Evolutionary conservation across 768 basidiomycete species (phyloP).

Genomic region (Candolleomyces eurysporus): DNA sequence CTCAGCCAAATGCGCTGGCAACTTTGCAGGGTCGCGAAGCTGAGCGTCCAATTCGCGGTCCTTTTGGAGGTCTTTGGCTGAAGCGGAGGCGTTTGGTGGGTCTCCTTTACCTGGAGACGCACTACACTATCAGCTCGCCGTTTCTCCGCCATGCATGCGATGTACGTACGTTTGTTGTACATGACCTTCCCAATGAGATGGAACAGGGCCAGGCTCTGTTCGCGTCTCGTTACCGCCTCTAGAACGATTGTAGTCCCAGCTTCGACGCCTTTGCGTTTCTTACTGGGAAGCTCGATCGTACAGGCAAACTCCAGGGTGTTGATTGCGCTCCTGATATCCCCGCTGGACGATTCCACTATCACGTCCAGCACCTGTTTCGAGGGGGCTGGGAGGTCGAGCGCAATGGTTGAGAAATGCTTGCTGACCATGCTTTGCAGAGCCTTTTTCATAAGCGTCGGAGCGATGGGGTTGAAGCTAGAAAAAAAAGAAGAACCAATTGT

Average conservation of each 20-base stretch:
- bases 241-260: slow-evolving; percentile 40
- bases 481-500: neutral
- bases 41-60: slow-evolving; percentile 56
- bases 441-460: slow-evolving; percentile 78
- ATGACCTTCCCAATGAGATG: slow-evolving; percentile 91
- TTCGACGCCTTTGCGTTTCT: slow-evolving; percentile 23
- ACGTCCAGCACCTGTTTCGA: slow-evolving; percentile 70
- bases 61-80: slow-evolving; percentile 60
- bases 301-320: slow-evolving; percentile 92
- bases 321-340: slow-evolving; percentile 91
- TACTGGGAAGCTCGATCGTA: slow-evolving; percentile 35
- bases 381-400: slow-evolving; percentile 31
- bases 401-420: slow-evolving; percentile 30
- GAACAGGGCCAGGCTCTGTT: slow-evolving; percentile 85
- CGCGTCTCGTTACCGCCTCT: slow-evolving; percentile 76
- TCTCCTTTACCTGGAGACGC: slow-evolving; percentile 68
- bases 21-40: slow-evolving; percentile 50
- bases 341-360: slow-evolving; percentile 77
- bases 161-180: slow-evolving; percentile 85
- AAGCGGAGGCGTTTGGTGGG: slow-evolving; percentile 50
- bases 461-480: slow-evolving; percentile 89
- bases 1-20: slow-evolving; percentile 58
- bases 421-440: slow-evolving; percentile 65
- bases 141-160: neutral
- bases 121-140: slow-evolving; percentile 3